Conservation (phyloP, 768 basidiomycete genomes). For the Lactarius pseudohatsudake region DNA sequence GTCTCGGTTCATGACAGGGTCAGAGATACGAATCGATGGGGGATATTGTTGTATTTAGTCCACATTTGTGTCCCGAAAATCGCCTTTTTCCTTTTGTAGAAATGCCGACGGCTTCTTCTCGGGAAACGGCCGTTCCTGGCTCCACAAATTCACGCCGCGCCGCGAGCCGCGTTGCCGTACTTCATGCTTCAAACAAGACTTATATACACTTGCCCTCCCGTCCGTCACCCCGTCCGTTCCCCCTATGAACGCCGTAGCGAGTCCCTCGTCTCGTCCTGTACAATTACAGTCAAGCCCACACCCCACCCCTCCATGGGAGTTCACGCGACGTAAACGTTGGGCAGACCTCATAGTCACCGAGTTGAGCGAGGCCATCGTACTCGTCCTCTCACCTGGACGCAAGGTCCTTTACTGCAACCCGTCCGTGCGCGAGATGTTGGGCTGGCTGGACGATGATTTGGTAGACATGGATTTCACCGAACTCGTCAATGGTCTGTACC, state of each 20-base stretch:
- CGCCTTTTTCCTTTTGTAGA: constrained; percentile 14
- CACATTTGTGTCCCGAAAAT: constrained; percentile 13
- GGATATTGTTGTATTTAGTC: constrained; percentile 73
- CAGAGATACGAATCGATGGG: constrained; percentile 84
- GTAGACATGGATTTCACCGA: constrained; percentile 65
- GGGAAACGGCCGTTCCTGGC: constrained; percentile 16
- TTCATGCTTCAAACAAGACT: neutral
- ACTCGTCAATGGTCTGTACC: constrained; percentile 50
- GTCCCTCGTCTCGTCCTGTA: constrained; percentile 14
- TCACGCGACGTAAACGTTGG: constrained; percentile 86
- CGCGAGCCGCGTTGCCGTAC: constrained; percentile 4
- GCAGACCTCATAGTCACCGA: constrained; percentile 77
- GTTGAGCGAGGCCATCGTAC: constrained; percentile 67
- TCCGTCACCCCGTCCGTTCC: neutral
- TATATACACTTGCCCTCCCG: neutral
- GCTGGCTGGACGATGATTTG: constrained; percentile 74
- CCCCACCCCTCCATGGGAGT: constrained; percentile 55
- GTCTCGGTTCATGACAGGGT: constrained; percentile 85
- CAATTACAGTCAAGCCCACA: constrained; percentile 18
- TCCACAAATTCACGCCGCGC: constrained; percentile 22
- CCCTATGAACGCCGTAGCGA: constrained; percentile 21
- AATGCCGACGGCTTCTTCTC: constrained; percentile 21
- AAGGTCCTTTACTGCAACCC: constrained; percentile 69
- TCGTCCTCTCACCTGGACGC: constrained; percentile 63
- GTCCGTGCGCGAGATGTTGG: constrained; percentile 68